These are phyloP conservation scores for Ogataea pilisensis DNA, from an alignment of 805 yeast genomes.

Conservation along the genomic window DNA sequence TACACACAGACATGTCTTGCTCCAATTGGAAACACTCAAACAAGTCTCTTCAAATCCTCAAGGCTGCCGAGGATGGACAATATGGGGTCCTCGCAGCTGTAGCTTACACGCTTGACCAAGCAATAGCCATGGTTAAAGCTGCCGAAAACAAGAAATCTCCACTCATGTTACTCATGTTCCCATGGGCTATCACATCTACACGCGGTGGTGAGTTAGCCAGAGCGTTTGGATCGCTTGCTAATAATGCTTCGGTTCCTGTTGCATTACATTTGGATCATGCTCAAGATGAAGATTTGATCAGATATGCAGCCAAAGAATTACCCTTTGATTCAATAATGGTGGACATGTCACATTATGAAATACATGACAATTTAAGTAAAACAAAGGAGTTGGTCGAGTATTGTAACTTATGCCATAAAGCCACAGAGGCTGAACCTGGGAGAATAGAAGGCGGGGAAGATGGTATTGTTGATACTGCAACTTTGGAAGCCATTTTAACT, in stretches of 20 bases:
- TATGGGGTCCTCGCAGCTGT: constrained; percentile 34
- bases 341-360: constrained; percentile 35
- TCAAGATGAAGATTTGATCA: constrained; percentile 29
- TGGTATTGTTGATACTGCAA: constrained; percentile 27
- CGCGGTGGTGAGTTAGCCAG: constrained; percentile 27
- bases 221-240: constrained; percentile 24
- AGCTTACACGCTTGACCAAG: constrained; percentile 34
- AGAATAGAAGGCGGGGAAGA: constrained; percentile 38
- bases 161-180: constrained; percentile 32
- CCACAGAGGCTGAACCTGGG: constrained; percentile 38
- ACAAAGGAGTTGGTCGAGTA: constrained; percentile 29
- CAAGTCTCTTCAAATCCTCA: constrained; percentile 28
- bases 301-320: constrained; percentile 27
- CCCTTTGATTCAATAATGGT: constrained; percentile 39
- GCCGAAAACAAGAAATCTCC: constrained; percentile 33
- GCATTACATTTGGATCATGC: constrained; percentile 36
- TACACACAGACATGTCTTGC: not conserved
- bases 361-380: constrained; percentile 29
- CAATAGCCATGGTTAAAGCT: constrained; percentile 32
- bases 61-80: constrained; percentile 28
- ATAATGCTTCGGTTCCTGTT: constrained; percentile 32
- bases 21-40: constrained; percentile 18
- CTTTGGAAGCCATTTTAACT: constrained; percentile 31
- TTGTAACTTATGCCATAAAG: constrained; percentile 27
- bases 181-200: constrained; percentile 36